Base-by-base conservation (phyloP, 306 rosid species). In the Rosa lucieae region DNA sequence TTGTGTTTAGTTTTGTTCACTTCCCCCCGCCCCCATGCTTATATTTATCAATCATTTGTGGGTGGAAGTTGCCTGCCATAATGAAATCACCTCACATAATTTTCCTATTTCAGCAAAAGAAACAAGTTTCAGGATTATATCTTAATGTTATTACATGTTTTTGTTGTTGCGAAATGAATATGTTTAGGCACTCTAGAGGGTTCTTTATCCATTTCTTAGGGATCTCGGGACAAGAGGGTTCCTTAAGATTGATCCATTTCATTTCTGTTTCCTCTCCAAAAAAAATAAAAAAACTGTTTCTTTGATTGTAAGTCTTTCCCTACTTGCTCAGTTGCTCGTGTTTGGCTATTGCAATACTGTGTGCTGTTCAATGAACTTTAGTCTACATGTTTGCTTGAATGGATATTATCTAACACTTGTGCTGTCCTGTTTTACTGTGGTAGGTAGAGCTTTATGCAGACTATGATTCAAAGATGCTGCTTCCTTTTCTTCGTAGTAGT, bases 391-490 rank as follows among this genome's bases (percentile, higher is more conserved):
- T 61, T 63, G 37, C 18, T 23, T 26, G 43, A 21, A 11, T 70
- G 55, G 8, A 20, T 18, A 32, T 77, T 71, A 72, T 85, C 67
- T 73, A 72, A 80, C 72, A 20, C 61, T 29, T n/a, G 69, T 67
- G 8, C 47, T 75, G 49, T 63, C 32, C 77, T 82, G 42, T 72
- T 75, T 84, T 79, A n/a, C 67, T 67, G 51, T 82, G 83, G 51
- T 85, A 95, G 99, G 96, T 95, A 81, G 99, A 93, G 85, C 99
- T 93, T 81, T 95, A 91, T 80, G 98, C 97, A 15, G 98, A 95
- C n/a, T 91, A 89, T 83, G 98, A 95, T 87, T 85, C 90, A 74
- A 93, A 89, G 93, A 95, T 95, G 98, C 82, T 95, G 52, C 90
- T 95, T 72, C 89, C 98, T 78, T 95, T 95, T 82, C 98, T 95